Evolutionary conservation across 768 basidiomycete species (phyloP).

Genomic region (Tulasnella sp.): DNA sequence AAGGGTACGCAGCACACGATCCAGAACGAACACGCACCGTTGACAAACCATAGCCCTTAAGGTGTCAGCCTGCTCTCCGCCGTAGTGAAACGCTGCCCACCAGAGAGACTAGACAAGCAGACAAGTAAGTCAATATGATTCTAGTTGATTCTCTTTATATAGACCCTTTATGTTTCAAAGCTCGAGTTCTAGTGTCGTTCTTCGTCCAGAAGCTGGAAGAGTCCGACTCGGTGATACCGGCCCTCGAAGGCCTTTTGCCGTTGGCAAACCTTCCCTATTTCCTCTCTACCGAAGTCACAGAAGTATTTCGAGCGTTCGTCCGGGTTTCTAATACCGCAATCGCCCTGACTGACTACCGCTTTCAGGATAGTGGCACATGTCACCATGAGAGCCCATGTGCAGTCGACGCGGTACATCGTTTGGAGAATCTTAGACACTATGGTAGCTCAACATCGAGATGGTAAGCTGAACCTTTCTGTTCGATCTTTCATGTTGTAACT

Average conservation of each 20-base stretch:
- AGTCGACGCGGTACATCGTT: slow-evolving; percentile 68
- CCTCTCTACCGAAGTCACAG: slow-evolving; percentile 48
- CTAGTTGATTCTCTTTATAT: not conserved
- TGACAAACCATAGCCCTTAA: too few species aligned
- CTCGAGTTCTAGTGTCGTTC: slow-evolving; percentile 69
- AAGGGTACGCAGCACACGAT: too few species aligned
- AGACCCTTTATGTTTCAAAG: slow-evolving; percentile 31
- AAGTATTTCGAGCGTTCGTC: slow-evolving; percentile 50
- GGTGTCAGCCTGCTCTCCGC: slow-evolving; percentile 75
- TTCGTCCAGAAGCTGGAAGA: slow-evolving; percentile 81
- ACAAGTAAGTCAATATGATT: slow-evolving; percentile 43
- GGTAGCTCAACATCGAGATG: slow-evolving; percentile 54
- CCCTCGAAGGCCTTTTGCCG: slow-evolving; percentile 59
- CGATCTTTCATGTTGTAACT: slow-evolving; percentile 10
- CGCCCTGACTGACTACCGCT: not conserved
- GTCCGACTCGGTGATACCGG: slow-evolving; percentile 67
- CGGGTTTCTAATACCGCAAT: slow-evolving; percentile 10
- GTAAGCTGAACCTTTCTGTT: slow-evolving; percentile 28
- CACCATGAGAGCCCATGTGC: slow-evolving; percentile 68
- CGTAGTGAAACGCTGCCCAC: slow-evolving; percentile 49
- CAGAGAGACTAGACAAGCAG: slow-evolving; percentile 59
- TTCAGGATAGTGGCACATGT: slow-evolving; percentile 63
- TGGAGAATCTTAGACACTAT: slow-evolving; percentile 72
- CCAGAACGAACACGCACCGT: too few species aligned
- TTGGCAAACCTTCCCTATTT: slow-evolving; percentile 53